phyloP scores from a whole-genome alignment of 2,329 filamentous ascomycete genomes.

The Penicillium sumatraense region DNA sequence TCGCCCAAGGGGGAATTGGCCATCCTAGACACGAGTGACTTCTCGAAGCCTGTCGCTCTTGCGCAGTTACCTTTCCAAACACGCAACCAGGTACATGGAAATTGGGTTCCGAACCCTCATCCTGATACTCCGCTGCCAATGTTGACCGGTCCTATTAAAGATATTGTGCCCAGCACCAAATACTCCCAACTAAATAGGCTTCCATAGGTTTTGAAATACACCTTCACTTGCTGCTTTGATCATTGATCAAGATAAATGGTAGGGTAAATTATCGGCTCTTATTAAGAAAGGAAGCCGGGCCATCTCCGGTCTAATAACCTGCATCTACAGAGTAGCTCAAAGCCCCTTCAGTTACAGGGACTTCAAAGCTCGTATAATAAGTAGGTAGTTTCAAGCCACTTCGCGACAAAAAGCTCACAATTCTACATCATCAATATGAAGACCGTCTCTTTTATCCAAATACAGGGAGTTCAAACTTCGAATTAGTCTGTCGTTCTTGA shows the following conservation, averaged over 20 bases:
- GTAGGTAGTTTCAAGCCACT: no score
- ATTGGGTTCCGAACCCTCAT: slow-evolving; percentile 31
- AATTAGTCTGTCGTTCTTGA: no score
- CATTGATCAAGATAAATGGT: not conserved
- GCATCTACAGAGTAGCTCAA: no score
- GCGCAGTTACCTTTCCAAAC: slow-evolving; percentile 45
- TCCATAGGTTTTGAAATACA: not conserved
- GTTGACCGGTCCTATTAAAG: not conserved
- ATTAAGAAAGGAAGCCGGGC: no score
- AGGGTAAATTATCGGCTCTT: no score
- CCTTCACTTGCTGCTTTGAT: not conserved
- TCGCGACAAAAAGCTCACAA: no score
- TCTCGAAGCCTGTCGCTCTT: slow-evolving; percentile 45
- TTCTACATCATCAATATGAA: no score
- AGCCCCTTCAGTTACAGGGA: no score
- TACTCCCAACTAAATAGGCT: not conserved
- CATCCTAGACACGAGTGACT: slow-evolving; percentile 32
- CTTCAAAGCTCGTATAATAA: no score
- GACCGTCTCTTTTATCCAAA: no score
- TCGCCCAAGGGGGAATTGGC: not conserved
- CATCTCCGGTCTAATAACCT: no score
- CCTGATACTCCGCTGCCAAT: not conserved
- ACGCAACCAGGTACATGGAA: slow-evolving; percentile 37
- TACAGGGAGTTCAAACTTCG: no score
- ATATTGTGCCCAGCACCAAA: not conserved